Percentiles rank a stretch among this genome's conserved stretches.
Evolutionary conservation across 1,284 basidiomycete genomes (phyloP).

Genomic region (Ceratobasidium sp.): DNA sequence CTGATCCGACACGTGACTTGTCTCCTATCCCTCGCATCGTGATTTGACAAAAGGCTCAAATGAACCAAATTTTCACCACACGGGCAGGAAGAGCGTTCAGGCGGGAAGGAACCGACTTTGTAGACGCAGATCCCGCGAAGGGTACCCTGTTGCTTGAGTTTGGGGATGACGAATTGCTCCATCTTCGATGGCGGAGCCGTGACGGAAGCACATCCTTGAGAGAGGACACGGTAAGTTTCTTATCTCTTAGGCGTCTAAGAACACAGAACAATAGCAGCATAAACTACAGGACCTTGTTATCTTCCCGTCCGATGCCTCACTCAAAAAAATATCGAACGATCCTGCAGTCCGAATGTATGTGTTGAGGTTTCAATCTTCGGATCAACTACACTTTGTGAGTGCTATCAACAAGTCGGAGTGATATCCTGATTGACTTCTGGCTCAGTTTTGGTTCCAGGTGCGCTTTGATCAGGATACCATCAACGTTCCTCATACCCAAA

Average conservation of each 20-base stretch:
- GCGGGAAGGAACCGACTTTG: slow-evolving; percentile 69
- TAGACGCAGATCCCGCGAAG: slow-evolving; percentile 73
- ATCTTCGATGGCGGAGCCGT: slow-evolving; percentile 81
- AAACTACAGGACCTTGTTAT: slow-evolving; percentile 73
- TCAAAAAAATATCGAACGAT: slow-evolving; percentile 72
- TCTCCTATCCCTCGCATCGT: not conserved
- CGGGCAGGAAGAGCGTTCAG: slow-evolving; percentile 82
- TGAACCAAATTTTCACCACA: slow-evolving; percentile 54
- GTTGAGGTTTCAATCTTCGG: slow-evolving; percentile 81
- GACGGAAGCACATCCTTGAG: slow-evolving; percentile 58
- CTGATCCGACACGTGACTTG: not conserved
- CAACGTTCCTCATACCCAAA: not conserved
- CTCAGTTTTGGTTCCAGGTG: slow-evolving; percentile 87
- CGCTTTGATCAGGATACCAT: not conserved
- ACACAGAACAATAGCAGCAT: not conserved
- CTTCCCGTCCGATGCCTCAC: slow-evolving; percentile 80
- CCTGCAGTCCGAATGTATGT: slow-evolving; percentile 74
- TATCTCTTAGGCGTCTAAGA: not conserved
- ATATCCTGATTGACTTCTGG: slow-evolving; percentile 20
- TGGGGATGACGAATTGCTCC: slow-evolving; percentile 77
- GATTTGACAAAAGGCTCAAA: not conserved
- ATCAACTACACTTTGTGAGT: slow-evolving; percentile 83
- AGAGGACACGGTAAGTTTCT: slow-evolving; percentile 66
- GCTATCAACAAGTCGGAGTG: not conserved
- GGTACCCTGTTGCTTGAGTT: slow-evolving; percentile 74